A percentile compares a stretch with the other conserved stretches of the same genome.
Evolutionary conservation across 1,139 yeast genomes (phyloP).

Genomic region (Candida albicans): DNA sequence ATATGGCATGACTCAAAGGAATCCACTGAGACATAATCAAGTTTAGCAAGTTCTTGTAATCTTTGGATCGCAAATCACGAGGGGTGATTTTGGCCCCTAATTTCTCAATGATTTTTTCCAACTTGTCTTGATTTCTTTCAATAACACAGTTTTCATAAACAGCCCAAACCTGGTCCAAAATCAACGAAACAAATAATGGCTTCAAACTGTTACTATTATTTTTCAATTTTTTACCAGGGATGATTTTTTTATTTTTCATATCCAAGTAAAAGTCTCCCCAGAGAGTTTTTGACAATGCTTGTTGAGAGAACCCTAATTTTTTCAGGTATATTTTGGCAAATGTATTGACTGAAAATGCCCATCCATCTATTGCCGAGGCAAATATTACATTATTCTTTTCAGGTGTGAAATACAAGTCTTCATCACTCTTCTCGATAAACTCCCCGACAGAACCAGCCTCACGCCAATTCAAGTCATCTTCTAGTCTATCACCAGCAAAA

Average conservation of each 20-base stretch:
- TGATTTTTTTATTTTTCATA: conserved; percentile 82
- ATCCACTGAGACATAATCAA: conserved; percentile 92
- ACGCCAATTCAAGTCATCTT: conserved; percentile 82
- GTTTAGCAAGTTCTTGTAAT: conserved; percentile 59
- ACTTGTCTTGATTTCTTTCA: conserved; percentile 66
- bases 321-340: conserved; percentile 85
- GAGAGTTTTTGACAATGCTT: conserved; percentile 76
- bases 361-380: conserved; percentile 94
- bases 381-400: conserved; percentile 88
- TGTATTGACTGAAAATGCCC: conserved; percentile 94
- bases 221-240: conserved; percentile 55
- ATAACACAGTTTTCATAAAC: conserved; percentile 71
- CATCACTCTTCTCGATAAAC: conserved; percentile 75
- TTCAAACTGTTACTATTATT: conserved; percentile 52
- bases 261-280: conserved; percentile 96
- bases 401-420: conserved; percentile 86
- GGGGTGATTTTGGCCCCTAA: conserved; percentile 69
- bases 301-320: conserved; percentile 81
- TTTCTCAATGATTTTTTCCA: conserved; percentile 73
- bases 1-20: conserved; percentile 83
- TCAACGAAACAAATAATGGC: conserved; percentile 84
- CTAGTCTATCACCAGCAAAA: conserved; percentile 91
- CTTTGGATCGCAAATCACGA: conserved; percentile 80
- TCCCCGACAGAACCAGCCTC: conserved; percentile 60
- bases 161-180: conserved; percentile 91